Evolutionary conservation across 345 rosid species (phyloP).

Genomic region (Euclidium syriacum): DNA sequence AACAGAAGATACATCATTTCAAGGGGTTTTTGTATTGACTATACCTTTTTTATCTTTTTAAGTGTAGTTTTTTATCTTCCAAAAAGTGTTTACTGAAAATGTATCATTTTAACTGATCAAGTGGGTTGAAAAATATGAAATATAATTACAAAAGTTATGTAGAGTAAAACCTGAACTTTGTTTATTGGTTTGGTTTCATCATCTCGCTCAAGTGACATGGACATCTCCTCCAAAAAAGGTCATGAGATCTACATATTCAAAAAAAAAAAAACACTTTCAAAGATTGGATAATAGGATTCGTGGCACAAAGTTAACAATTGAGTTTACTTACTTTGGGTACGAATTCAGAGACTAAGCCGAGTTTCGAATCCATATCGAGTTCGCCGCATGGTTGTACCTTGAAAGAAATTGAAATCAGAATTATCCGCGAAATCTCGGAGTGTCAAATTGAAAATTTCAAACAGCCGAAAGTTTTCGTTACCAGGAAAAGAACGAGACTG

Average conservation of each 20-base stretch:
- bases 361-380: conserved; percentile 44
- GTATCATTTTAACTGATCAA: no score
- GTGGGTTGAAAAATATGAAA: no score
- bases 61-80: no score
- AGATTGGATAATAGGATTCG: not conserved
- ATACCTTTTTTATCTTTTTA: no score
- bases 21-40: no score
- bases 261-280: not conserved
- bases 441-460: not conserved
- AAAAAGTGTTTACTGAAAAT: no score
- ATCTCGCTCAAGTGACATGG: conserved; percentile 28
- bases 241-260: conserved; percentile 44
- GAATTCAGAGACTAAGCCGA: conserved; percentile 35
- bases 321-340: conserved; percentile 48
- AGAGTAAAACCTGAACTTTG: conserved; percentile 24
- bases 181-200: not conserved
- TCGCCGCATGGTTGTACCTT: conserved; percentile 71
- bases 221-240: conserved; percentile 45
- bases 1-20: no score
- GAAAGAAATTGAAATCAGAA: not conserved
- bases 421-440: not conserved
- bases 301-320: not conserved
- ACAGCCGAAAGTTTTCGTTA: conserved; percentile 8
- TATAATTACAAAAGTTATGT: not conserved
- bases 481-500: conserved; percentile 51